phyloP scores from a whole-genome alignment of 192 early-diverging fungal genomes.

The Coemansia aciculifera region DNA sequence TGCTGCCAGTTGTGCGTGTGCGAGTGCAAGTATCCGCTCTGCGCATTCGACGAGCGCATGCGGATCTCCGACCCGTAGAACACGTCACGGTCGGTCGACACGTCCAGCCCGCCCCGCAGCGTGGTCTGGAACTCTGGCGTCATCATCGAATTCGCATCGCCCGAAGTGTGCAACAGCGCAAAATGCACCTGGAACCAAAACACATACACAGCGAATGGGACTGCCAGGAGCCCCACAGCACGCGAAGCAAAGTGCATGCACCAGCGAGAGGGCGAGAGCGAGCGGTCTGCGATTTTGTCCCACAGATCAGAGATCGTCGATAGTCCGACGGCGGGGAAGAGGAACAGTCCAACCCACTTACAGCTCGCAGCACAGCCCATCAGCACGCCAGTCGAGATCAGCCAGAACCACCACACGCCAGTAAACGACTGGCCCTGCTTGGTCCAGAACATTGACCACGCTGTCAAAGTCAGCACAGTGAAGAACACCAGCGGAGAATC shows the following conservation, averaged over 20 bases:
- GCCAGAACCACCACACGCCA: constrained; percentile 87
- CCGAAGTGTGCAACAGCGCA: constrained; percentile 66
- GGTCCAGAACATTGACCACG: constrained; percentile 90
- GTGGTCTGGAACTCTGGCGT: constrained; percentile 85
- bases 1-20: constrained; percentile 67
- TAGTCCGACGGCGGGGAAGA: constrained; percentile 81
- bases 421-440: constrained; percentile 68
- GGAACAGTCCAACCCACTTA: constrained; percentile 96
- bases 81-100: constrained; percentile 49
- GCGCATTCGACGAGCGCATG: constrained; percentile 45
- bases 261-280: constrained; percentile 57
- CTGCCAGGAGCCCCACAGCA: constrained; percentile 75
- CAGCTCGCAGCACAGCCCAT: constrained; percentile 76
- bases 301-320: constrained; percentile 86
- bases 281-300: constrained; percentile 77
- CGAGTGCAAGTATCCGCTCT: constrained; percentile 57
- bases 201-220: constrained; percentile 82
- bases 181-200: constrained; percentile 92
- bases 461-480: constrained; percentile 71
- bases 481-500: constrained; percentile 93
- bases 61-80: constrained; percentile 55
- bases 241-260: constrained; percentile 78
- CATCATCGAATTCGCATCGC: constrained; percentile 93
- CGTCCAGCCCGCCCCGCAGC: constrained; percentile 61
- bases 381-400: constrained; percentile 78